Base-by-base conservation (phyloP, 805 yeast species). In the Nakazawaea anatomiae region DNA sequence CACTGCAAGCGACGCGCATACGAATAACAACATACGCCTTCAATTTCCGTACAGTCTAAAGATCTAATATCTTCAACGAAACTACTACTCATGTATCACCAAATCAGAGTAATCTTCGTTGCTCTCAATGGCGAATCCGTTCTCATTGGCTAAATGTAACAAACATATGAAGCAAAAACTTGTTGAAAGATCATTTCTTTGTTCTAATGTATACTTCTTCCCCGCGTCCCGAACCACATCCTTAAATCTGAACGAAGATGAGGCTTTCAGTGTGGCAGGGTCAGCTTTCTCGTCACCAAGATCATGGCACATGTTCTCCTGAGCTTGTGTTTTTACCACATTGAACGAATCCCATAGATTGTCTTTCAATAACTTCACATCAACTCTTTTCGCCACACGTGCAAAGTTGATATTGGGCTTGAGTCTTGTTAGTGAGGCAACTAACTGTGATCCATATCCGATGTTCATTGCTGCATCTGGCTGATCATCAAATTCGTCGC, bases 111-210 rank as follows among this genome's bases (percentile, higher is more conserved):
- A 60, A 40, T 63, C 65, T 6, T 58, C 58, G 39, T 60, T 69
- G 44, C 68, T 64, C 45, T 67, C 68, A 31, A 75, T 64, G 6
- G 67, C 60, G 39, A 75, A 59, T 5, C 76, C 76, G 55, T 75
- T 72, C 55, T 76, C 80, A 57, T 76, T 76, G 2, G 79, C 80
- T 57, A 76, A 64, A 57, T 76, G 80, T 30, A 76, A 59, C 50
- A 76, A 60, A 55, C 80, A 75, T 48, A 76, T 76, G 55, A 76
- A 76, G 52, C 76, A 75, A 56, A 72, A 76, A 65, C 79, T 74
- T 3, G 80, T 76, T 2, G 79, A 73, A 32, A 76, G 58, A 47
- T 76, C 79, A 25, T 65, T 61, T 45, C 68, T 66, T 46, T 68
- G 73, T 39, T 67, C 70, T 4, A 63, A 56, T 1, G 69, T 57